A percentile compares a stretch with the other conserved stretches of the same genome.
Evolutionary conservation across 805 yeast genomes (phyloP).

Genomic region (Metschnikowia kofuensis): DNA sequence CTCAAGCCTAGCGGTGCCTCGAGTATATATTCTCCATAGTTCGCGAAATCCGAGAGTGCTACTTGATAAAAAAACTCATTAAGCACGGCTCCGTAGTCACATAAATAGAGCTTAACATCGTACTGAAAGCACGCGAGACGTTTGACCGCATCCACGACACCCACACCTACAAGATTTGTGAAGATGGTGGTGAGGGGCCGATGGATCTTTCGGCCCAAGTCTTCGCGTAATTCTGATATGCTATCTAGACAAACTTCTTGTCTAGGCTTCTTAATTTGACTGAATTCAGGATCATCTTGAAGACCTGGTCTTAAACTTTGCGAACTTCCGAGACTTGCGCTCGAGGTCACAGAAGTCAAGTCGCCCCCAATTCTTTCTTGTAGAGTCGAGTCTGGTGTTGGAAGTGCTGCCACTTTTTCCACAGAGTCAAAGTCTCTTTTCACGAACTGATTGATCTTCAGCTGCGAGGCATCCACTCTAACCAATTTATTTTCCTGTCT

Average conservation of each 20-base stretch:
- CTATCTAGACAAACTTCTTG: slow-evolving; percentile 53
- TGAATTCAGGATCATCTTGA: not conserved
- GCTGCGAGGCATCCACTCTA: slow-evolving; percentile 67
- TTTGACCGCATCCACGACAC: slow-evolving; percentile 69
- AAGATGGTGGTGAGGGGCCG: slow-evolving; percentile 63
- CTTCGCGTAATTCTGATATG: slow-evolving; percentile 51
- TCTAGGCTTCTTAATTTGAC: not conserved
- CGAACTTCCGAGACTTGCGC: not conserved
- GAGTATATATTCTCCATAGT: slow-evolving; percentile 57
- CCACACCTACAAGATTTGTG: slow-evolving; percentile 70
- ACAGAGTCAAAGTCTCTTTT: slow-evolving; percentile 6
- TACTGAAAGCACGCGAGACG: slow-evolving; percentile 82
- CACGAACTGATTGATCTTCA: slow-evolving; percentile 25
- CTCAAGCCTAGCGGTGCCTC: slow-evolving; percentile 22
- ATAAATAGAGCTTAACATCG: slow-evolving; percentile 70
- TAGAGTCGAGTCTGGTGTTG: not conserved
- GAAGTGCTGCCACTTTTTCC: not conserved
- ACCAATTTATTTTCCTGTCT: slow-evolving; percentile 66
- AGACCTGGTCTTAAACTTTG: not conserved
- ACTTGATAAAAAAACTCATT: slow-evolving; percentile 77
- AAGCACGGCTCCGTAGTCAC: slow-evolving; percentile 74
- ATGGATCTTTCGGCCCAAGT: slow-evolving; percentile 46
- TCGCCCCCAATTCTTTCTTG: not conserved
- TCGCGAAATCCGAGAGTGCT: slow-evolving; percentile 72
- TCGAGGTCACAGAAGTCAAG: not conserved